These are phyloP conservation scores for Cercospora sp. DNA, from an alignment of 2,329 filamentous ascomycete genomes.

Conservation along the genomic window DNA sequence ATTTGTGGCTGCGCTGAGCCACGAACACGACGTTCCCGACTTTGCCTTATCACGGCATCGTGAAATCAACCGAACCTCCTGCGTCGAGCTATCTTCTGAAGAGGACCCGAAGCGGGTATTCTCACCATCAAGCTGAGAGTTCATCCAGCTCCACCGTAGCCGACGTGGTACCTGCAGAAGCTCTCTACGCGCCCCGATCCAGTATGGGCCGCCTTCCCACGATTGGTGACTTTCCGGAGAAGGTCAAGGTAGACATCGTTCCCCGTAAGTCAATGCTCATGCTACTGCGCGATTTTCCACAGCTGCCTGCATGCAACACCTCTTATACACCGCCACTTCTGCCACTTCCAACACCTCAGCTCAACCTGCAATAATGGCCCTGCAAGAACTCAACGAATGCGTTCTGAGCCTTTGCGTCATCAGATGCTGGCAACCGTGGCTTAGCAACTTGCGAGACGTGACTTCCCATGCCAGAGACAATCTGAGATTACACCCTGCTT, in stretches of 20 bases:
- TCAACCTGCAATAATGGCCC: background rate
- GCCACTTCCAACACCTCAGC: background rate
- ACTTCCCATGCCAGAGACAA: background rate
- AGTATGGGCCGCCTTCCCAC: constrained; percentile 45
- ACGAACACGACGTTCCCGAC: background rate
- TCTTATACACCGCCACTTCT: background rate
- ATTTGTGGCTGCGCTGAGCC: background rate
- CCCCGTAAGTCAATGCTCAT: constrained; percentile 43
- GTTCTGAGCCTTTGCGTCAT: no score
- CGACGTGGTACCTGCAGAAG: constrained; percentile 17
- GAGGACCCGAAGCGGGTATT: background rate
- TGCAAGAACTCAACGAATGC: background rate
- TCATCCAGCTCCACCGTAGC: background rate
- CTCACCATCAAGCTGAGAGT: constrained; percentile 2
- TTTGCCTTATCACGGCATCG: background rate
- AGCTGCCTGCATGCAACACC: background rate
- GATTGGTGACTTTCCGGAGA: constrained; percentile 45
- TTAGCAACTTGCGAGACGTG: background rate
- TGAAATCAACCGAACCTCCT: background rate
- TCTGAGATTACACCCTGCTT: background rate
- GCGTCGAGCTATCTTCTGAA: background rate
- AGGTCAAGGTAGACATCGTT: constrained; percentile 45
- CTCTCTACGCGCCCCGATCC: constrained; percentile 5
- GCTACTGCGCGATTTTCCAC: background rate
- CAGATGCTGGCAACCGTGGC: no score